A percentile compares a stretch with the other conserved stretches of the same genome.
phyloP scores from a whole-genome alignment of 2,329 filamentous ascomycete species.

The Colletotrichum sublineola region DNA sequence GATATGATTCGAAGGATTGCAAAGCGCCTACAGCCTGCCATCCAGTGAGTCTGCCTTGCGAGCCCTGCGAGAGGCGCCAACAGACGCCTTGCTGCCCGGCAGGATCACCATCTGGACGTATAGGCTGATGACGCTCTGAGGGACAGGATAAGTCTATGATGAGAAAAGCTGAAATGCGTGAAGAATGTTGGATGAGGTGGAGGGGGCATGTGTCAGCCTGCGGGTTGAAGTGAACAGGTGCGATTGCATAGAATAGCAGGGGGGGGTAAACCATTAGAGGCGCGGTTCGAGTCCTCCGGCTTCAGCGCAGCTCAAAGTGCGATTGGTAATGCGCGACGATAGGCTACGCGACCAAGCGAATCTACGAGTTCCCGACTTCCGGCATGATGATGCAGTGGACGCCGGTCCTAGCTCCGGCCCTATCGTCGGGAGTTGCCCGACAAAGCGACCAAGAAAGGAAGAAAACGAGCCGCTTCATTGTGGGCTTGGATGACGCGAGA shows the following conservation, averaged over 20 bases:
- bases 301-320: background rate
- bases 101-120: too few species aligned
- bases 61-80: background rate
- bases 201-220: too few species aligned
- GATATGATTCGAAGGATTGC: background rate
- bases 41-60: background rate
- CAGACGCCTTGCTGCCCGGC: too few species aligned
- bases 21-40: background rate
- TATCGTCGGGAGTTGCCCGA: slow-evolving; percentile 32
- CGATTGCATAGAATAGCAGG: too few species aligned
- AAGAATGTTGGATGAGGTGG: too few species aligned
- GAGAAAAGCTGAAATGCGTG: too few species aligned
- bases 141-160: too few species aligned
- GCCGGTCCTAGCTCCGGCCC: background rate
- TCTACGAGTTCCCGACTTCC: background rate
- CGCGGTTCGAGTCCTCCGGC: too few species aligned
- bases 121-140: too few species aligned
- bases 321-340: background rate
- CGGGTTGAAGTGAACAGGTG: background rate
- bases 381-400: background rate
- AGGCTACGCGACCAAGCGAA: background rate
- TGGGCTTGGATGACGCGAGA: slow-evolving; percentile 32
- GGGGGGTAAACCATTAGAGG: too few species aligned
- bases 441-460: background rate
- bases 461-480: slow-evolving; percentile 36